Conservation (phyloP, 2,329 filamentous ascomycete genomes). For the Xylariaceae sp. region DNA sequence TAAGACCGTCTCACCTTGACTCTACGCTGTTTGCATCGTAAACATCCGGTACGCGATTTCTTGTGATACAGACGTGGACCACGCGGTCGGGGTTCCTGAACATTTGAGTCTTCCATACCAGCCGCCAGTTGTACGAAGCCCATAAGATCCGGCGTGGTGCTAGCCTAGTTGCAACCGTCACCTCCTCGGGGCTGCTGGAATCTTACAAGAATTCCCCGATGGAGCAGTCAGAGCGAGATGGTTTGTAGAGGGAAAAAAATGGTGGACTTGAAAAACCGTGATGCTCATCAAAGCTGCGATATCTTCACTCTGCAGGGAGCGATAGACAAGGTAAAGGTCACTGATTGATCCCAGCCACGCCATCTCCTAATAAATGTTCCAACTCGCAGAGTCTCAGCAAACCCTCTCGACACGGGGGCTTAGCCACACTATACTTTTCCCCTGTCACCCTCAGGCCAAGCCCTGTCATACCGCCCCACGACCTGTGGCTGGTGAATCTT, state of each 20-base stretch:
- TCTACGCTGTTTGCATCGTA: slow-evolving; percentile 42
- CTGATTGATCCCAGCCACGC: slow-evolving; percentile 6
- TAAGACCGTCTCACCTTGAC: slow-evolving; percentile 37
- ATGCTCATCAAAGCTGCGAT: background rate
- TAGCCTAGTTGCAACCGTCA: slow-evolving; percentile 17
- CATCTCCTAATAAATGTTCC: slow-evolving; percentile 5
- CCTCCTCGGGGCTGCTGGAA: slow-evolving; percentile 4
- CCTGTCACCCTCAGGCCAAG: background rate
- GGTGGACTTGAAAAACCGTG: background rate
- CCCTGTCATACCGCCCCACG: slow-evolving; percentile 9
- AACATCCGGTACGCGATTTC: slow-evolving; percentile 42
- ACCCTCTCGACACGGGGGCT: slow-evolving; percentile 12
- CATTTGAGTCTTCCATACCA: slow-evolving; percentile 28
- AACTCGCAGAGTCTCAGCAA: background rate
- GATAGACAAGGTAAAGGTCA: background rate
- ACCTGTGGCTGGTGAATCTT: slow-evolving; percentile 16
- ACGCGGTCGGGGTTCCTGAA: slow-evolving; percentile 35
- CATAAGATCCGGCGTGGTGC: slow-evolving; percentile 18
- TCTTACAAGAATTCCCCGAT: background rate
- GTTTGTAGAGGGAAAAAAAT: background rate
- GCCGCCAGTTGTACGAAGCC: slow-evolving; percentile 20
- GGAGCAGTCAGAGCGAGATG: background rate
- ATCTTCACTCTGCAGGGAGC: slow-evolving; percentile 1
- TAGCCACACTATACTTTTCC: slow-evolving; percentile 13
- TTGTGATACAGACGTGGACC: slow-evolving; percentile 45